Evolutionary conservation across 495 filamentous ascomycete species (phyloP).

Genomic region (Darksidea phi): DNA sequence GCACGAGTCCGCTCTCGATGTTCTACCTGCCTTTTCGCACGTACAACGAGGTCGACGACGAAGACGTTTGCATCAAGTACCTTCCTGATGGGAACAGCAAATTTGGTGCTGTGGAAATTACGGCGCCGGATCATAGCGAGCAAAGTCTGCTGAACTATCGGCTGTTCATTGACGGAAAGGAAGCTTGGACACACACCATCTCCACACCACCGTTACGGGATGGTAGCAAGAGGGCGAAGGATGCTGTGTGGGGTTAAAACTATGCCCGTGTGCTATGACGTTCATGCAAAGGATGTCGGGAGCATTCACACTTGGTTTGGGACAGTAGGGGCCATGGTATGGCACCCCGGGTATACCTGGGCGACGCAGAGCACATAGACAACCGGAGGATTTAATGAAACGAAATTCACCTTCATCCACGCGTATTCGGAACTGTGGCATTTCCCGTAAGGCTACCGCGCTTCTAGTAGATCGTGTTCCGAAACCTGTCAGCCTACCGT

Average conservation of each 20-base stretch:
- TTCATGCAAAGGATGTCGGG: too few relatives aligned
- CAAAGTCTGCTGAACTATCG: slow-evolving; percentile 69
- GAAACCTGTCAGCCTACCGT: too few relatives aligned
- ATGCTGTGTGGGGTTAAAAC: slow-evolving; percentile 44
- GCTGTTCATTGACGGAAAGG: slow-evolving; percentile 76
- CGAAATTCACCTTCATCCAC: too few relatives aligned
- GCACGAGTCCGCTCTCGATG: slow-evolving; percentile 82
- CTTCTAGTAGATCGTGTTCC: too few relatives aligned
- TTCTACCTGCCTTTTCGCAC: slow-evolving; percentile 87
- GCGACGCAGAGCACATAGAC: too few relatives aligned
- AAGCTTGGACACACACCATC: slow-evolving; percentile 63
- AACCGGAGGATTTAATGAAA: too few relatives aligned
- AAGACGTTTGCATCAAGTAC: slow-evolving; percentile 77
- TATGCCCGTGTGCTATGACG: background rate
- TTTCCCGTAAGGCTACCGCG: too few relatives aligned
- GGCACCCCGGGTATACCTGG: too few relatives aligned
- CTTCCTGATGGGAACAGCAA: slow-evolving; percentile 85
- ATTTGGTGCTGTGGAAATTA: slow-evolving; percentile 85
- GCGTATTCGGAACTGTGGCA: too few relatives aligned
- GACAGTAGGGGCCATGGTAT: too few relatives aligned
- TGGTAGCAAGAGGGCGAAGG: slow-evolving; percentile 39
- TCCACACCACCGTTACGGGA: slow-evolving; percentile 38
- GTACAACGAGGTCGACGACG: slow-evolving; percentile 71
- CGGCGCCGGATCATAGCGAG: slow-evolving; percentile 47
- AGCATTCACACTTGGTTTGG: too few relatives aligned